Evolutionary conservation across 139 green algal genomes (phyloP).

Genomic region (Parachlorella kessleri): DNA sequence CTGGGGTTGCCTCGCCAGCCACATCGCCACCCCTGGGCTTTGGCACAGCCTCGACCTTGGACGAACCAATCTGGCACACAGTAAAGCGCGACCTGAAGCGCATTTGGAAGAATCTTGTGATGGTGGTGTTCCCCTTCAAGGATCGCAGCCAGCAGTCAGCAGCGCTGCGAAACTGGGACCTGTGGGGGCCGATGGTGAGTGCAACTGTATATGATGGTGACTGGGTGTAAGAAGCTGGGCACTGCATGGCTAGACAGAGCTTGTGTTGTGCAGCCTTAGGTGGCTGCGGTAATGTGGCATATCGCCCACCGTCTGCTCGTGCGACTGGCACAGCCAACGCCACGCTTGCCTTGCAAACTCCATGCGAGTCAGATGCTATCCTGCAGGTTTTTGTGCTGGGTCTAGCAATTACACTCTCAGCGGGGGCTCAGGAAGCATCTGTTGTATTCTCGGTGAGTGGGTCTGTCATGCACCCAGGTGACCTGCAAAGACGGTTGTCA

Average conservation of each 20-base stretch:
- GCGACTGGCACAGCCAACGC: no score
- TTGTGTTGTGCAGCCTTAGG: no score
- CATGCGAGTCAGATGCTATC: no score
- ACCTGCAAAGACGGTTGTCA: no score
- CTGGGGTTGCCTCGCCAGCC: background rate
- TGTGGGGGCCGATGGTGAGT: conserved; percentile 96
- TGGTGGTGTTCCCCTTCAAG: conserved; percentile 84
- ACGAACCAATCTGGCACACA: conserved; percentile 89
- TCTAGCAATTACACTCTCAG: conserved; percentile 76
- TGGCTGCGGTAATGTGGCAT: no score
- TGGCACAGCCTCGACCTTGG: conserved; percentile 69
- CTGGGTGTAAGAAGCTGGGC: no score
- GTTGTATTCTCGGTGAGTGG: conserved; percentile 78
- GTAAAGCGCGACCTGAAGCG: conserved; percentile 89
- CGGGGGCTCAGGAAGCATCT: conserved; percentile 59
- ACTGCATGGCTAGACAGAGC: conserved; percentile 17
- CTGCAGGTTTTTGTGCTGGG: conserved; percentile 82
- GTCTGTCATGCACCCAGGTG: no score
- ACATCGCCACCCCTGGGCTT: conserved; percentile 19
- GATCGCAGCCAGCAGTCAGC: conserved; percentile 67
- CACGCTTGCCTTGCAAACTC: no score
- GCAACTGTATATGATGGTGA: no score
- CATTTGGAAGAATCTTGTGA: conserved; percentile 84
- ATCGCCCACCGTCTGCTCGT: no score
- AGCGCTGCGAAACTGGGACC: conserved; percentile 95